These are phyloP conservation scores for Beauveria australis DNA, from an alignment of 2,329 filamentous ascomycete species.

Conservation along the genomic window DNA sequence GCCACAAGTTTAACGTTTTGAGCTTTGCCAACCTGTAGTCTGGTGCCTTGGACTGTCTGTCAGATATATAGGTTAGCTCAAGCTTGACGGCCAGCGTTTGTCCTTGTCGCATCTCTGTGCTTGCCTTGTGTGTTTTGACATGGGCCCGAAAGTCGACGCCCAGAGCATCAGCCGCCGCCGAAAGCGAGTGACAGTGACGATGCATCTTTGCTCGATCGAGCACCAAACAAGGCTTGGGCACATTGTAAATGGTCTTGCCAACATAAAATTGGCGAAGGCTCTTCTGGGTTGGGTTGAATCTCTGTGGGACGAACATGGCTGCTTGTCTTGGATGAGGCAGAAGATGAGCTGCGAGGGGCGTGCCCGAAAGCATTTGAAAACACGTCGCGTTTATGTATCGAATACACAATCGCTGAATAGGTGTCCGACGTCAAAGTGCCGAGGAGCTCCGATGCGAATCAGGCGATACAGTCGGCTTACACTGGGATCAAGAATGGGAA, in stretches of 20 bases:
- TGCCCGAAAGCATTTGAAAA: not conserved
- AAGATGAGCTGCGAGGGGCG: not conserved
- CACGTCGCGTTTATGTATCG: not conserved
- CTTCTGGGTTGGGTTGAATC: slow-evolving; percentile 9
- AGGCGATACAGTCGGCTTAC: not conserved
- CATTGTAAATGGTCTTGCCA: slow-evolving; percentile 17
- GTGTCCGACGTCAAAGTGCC: not conserved
- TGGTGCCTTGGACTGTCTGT: slow-evolving; percentile 46
- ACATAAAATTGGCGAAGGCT: slow-evolving; percentile 20
- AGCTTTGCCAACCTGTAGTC: slow-evolving; percentile 43
- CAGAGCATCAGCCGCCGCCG: slow-evolving; percentile 37
- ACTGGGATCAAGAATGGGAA: not conserved
- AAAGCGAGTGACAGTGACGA: slow-evolving; percentile 50
- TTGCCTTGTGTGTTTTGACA: slow-evolving; percentile 58
- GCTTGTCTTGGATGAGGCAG: not conserved
- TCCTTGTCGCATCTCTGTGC: not conserved
- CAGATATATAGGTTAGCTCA: too few species aligned
- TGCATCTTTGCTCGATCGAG: slow-evolving; percentile 45
- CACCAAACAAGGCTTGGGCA: slow-evolving; percentile 48
- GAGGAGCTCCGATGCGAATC: not conserved
- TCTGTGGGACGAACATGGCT: slow-evolving; percentile 18
- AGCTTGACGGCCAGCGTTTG: rapidly evolving
- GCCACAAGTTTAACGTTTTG: slow-evolving; percentile 42
- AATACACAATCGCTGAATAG: not conserved
- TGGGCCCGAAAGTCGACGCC: slow-evolving; percentile 51